phyloP scores from a whole-genome alignment of 345 rosid genomes.

The Salix koriyanagi region DNA sequence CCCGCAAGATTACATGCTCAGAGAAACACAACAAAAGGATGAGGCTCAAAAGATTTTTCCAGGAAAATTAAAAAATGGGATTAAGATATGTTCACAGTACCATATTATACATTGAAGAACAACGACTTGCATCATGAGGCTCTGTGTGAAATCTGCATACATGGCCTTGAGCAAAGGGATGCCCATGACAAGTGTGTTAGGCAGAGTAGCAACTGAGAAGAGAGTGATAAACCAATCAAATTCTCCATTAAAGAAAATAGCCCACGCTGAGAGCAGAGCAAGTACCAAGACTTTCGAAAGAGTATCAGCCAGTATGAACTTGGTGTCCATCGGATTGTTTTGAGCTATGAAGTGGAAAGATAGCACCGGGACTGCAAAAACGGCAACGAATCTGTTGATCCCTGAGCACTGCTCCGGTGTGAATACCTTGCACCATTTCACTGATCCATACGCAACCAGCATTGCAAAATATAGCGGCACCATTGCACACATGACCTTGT shows the following conservation, averaged over 20 bases:
- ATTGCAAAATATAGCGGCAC: constrained; percentile 40
- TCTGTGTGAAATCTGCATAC: constrained; percentile 48
- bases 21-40: not conserved
- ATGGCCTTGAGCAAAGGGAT: constrained; percentile 53
- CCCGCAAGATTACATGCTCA: not conserved
- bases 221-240: constrained; percentile 53
- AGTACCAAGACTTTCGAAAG: constrained; percentile 37
- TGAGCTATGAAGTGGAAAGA: constrained; percentile 52
- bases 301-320: constrained; percentile 46
- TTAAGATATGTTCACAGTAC: constrained; percentile 13
- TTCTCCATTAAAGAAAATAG: constrained; percentile 26
- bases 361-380: constrained; percentile 46
- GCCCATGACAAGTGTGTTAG: constrained; percentile 58
- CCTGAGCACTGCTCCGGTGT: constrained; percentile 49
- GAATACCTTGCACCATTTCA: constrained; percentile 54
- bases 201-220: constrained; percentile 45
- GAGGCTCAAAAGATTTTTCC: not conserved
- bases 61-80: not conserved
- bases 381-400: constrained; percentile 47
- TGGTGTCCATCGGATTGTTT: constrained; percentile 49
- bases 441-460: constrained; percentile 46
- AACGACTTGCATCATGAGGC: constrained; percentile 52
- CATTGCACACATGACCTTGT: constrained; percentile 56
- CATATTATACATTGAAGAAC: constrained; percentile 51
- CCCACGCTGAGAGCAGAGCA: constrained; percentile 25